phyloP scores from a whole-genome alignment of 441 rosid genomes.

The Kokia cookei region DNA sequence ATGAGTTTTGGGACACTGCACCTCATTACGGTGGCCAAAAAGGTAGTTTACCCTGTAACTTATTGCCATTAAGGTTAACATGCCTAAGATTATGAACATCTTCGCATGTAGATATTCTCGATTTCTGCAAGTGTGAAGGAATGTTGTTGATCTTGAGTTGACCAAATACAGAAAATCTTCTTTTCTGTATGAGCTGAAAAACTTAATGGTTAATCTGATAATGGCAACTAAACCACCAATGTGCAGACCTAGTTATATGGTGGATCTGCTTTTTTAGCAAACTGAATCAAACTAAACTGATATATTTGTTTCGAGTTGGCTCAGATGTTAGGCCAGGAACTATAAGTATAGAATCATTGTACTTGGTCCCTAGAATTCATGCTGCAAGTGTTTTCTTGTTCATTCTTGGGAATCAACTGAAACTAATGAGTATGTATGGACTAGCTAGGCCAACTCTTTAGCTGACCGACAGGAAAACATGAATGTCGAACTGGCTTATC shows the following conservation, averaged over 20 bases:
- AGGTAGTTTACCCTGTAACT: conserved; percentile 36
- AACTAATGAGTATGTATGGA: not conserved
- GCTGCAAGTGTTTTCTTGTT: not conserved
- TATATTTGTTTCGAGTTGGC: not conserved
- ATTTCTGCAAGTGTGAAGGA: not conserved
- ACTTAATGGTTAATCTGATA: not conserved
- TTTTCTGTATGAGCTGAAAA: not conserved
- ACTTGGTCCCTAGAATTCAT: not conserved
- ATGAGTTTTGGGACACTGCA: conserved; percentile 97
- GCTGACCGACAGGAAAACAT: not conserved
- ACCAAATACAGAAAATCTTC: not conserved
- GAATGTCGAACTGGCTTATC: not conserved
- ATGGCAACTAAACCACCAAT: not conserved
- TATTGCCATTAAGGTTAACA: not conserved
- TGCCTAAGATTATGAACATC: not conserved
- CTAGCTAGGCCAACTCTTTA: not conserved
- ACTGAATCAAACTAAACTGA: not conserved
- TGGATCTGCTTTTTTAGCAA: not conserved
- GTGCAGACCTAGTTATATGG: not conserved
- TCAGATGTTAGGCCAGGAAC: not conserved
- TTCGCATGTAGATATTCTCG: not conserved
- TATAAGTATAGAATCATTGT: not conserved
- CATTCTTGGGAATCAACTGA: not conserved
- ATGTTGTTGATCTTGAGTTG: not conserved
- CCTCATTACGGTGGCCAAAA: conserved; percentile 90